Conservation (phyloP, 177 flowering plant species). For the Telopea speciosissima region DNA sequence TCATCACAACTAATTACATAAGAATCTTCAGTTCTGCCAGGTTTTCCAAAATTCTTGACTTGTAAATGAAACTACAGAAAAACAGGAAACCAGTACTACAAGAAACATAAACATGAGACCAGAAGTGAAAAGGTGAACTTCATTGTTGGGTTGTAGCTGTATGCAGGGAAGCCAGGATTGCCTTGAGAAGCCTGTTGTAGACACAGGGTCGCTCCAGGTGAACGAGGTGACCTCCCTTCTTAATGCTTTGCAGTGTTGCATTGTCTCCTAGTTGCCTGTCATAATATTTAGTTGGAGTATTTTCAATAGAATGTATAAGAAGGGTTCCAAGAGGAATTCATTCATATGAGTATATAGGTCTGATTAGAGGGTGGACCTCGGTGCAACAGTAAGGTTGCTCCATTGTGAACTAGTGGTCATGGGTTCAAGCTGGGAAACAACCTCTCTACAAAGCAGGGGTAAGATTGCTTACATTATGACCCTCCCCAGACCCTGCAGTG, state of each 20-base stretch:
- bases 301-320: no score
- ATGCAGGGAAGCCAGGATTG: constrained; percentile 54
- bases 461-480: no score
- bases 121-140: not conserved
- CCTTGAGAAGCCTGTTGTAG: constrained; percentile 68
- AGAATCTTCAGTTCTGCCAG: not conserved
- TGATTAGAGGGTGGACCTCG: no score
- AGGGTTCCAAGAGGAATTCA: no score
- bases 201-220: constrained; percentile 93
- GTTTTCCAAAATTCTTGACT: not conserved
- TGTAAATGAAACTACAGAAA: no score
- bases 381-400: no score
- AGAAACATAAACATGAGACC: not conserved
- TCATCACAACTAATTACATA: not conserved
- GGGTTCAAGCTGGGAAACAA: no score
- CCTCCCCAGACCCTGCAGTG: no score
- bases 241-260: constrained; percentile 52
- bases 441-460: no score
- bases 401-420: no score
- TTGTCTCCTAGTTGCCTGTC: constrained; percentile 81
- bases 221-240: constrained; percentile 89
- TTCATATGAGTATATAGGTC: no score
- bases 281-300: not conserved
- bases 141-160: constrained; percentile 19
- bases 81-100: not conserved